Evolutionary conservation across 495 filamentous ascomycete species (phyloP), one percentile per base, ranked within the genome.

Genomic region (Trichoderma virens): DNA sequence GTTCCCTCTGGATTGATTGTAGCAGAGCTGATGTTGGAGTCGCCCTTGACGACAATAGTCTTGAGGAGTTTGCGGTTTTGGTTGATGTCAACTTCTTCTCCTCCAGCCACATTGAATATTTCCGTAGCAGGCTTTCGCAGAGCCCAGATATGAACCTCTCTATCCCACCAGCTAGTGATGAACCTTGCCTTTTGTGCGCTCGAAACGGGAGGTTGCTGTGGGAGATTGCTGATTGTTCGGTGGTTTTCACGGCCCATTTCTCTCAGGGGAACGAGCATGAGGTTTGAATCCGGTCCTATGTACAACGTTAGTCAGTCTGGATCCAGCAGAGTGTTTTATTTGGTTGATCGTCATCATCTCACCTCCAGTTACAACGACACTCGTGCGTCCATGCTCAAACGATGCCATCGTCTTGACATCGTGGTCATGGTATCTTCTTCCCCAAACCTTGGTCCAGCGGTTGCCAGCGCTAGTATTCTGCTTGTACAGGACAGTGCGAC

Each of bases 401-500:
- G 90, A 85, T 60, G 92, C 92, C 84, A 99, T 91, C 16, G 93
- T 85, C 76, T 97, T 97, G 67, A 98, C 91, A 79, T 99, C 94
- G 71, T 97, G 92, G 16, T 82, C 83, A 70, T 99, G 95, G 70
- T 90, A 90, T 70, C 92, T 81, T 64, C 87, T 79, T 68, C 96
- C 91, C 67, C 84, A 86, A n/a, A 90, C 77, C 75, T 94, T 91
- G 14, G 84, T 86, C 95, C 95, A 98, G 71, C 89, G 81, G 5
- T 74, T 69, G 34, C 77, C 78, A 60, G 85, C 83, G 61, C 84
- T 82, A 43, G 82, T 79, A 65, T 80, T 82, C 59, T 83, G 82
- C 74, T 85, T 85, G 72, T 93, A 97, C 31, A 93, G 76, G 13
- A 88, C 88, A 4, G 93, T 96, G 67, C 88, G 81, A 67, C 91